A percentile compares a stretch with the other conserved stretches of the same genome.
Conservation (phyloP, 805 yeast species). For the Lachancea dasiensis region DNA sequence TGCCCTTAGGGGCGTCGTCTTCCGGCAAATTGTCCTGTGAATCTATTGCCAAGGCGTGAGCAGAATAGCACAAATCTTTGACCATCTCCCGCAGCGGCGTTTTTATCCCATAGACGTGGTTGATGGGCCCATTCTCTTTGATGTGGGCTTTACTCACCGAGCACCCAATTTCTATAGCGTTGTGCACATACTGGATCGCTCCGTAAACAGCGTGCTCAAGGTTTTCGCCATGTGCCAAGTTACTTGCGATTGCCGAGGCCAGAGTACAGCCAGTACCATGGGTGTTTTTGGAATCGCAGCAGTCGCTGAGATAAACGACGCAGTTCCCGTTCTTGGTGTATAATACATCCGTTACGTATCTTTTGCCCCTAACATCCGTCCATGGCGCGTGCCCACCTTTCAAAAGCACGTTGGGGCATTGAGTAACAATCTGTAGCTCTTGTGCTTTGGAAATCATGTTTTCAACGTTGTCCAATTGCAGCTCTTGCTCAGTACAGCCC, state of each 20-base stretch:
- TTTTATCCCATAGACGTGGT: constrained; percentile 47
- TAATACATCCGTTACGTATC: constrained; percentile 47
- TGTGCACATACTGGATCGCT: constrained; percentile 61
- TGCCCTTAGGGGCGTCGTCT: constrained; percentile 1
- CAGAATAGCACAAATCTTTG: constrained; percentile 29
- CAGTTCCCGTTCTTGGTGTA: constrained; percentile 38
- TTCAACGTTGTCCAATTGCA: constrained; percentile 33
- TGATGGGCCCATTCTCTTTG: constrained; percentile 66
- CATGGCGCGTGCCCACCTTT: constrained; percentile 78
- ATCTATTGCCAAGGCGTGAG: constrained; percentile 11
- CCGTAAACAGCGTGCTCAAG: constrained; percentile 46
- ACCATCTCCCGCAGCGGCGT: constrained; percentile 33
- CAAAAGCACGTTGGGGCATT: constrained; percentile 51
- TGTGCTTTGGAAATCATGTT: constrained; percentile 38
- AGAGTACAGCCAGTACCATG: constrained; percentile 94
- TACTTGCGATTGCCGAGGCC: constrained; percentile 73
- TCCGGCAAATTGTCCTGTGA: neutral
- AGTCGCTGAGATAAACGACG: constrained; percentile 43
- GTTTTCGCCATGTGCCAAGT: constrained; percentile 51
- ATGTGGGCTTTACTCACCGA: constrained; percentile 32
- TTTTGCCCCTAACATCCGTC: constrained; percentile 22
- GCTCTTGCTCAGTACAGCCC: constrained; percentile 17
- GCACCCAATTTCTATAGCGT: constrained; percentile 48
- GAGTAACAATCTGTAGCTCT: constrained; percentile 34
- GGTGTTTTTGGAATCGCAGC: constrained; percentile 45